These are phyloP conservation scores for Talaromyces marneffei DNA, from an alignment of 2,329 filamentous ascomycete species.

Conservation along the genomic window DNA sequence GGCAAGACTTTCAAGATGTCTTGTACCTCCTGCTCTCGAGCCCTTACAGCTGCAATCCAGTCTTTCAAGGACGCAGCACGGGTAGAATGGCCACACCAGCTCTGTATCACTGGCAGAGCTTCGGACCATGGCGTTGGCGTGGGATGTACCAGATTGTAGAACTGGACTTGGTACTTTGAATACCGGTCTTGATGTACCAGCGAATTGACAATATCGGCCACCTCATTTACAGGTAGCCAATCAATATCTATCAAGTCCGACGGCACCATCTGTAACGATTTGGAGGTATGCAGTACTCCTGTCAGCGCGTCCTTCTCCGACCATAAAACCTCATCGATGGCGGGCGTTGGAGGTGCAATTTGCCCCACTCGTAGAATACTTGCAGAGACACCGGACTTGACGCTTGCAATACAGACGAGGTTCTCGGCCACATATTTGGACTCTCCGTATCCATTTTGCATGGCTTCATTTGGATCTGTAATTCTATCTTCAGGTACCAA, in stretches of 20 bases:
- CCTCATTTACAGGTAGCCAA: constrained; percentile 5
- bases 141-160: constrained; percentile 10
- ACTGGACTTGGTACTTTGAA: neutral
- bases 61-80: neutral
- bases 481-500: neutral
- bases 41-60: neutral
- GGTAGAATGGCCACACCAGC: neutral
- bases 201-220: neutral
- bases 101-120: neutral
- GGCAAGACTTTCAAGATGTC: neutral
- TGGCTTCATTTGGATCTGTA: neutral
- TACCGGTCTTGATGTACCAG: neutral
- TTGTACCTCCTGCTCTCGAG: neutral
- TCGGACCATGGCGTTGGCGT: neutral
- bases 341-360: neutral
- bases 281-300: neutral
- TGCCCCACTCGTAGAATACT: constrained; percentile 2
- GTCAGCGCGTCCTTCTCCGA: neutral
- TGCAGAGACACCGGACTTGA: neutral
- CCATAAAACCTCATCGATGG: neutral
- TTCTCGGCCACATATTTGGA: constrained; percentile 10
- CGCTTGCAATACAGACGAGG: neutral
- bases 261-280: neutral
- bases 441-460: constrained; percentile 4
- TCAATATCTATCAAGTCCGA: constrained; percentile 1